A percentile compares a stretch with the other conserved stretches of the same genome.
phyloP scores from a whole-genome alignment of 179 eudicot species.

The Beta corolliflora region DNA sequence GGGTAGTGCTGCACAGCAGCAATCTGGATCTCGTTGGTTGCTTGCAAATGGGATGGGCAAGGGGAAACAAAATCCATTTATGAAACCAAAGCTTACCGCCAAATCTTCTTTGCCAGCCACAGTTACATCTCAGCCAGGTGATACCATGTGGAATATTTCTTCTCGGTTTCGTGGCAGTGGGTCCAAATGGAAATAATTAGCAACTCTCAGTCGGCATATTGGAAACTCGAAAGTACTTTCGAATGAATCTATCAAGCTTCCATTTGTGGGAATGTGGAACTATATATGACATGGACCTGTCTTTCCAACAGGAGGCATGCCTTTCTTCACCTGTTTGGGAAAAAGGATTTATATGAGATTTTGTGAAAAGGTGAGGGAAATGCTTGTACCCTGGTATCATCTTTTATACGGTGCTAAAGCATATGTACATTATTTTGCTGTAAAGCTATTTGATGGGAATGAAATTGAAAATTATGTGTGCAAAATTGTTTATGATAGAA shows the following conservation, averaged over 20 bases:
- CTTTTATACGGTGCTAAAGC: not conserved
- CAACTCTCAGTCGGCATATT: conserved; percentile 53
- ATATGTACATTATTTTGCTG: conserved; percentile 22
- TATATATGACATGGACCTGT: not conserved
- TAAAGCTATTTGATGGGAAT: conserved; percentile 23
- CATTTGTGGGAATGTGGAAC: conserved; percentile 23
- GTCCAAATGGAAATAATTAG: conserved; percentile 61
- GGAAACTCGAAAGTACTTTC: conserved; percentile 67
- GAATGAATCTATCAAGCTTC: conserved; percentile 45
- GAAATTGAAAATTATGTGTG: not conserved
- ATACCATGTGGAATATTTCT: conserved; percentile 88
- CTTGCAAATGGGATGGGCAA: conserved; percentile 97
- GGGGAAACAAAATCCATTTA: conserved; percentile 55
- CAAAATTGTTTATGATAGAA: not conserved
- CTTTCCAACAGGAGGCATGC: not conserved
- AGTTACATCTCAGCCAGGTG: conserved; percentile 57
- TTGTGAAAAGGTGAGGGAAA: conserved; percentile 2
- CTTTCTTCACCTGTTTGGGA: not conserved
- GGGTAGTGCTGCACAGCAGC: conserved; percentile 77
- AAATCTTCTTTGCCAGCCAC: conserved; percentile 47
- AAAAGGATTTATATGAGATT: not conserved
- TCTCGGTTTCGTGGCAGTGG: conserved; percentile 49
- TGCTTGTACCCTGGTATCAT: not conserved
- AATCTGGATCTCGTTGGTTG: conserved; percentile 97
- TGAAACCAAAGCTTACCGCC: conserved; percentile 52